Conservation (phyloP, 768 basidiomycete species). For the Phanerochaete carnosa region DNA sequence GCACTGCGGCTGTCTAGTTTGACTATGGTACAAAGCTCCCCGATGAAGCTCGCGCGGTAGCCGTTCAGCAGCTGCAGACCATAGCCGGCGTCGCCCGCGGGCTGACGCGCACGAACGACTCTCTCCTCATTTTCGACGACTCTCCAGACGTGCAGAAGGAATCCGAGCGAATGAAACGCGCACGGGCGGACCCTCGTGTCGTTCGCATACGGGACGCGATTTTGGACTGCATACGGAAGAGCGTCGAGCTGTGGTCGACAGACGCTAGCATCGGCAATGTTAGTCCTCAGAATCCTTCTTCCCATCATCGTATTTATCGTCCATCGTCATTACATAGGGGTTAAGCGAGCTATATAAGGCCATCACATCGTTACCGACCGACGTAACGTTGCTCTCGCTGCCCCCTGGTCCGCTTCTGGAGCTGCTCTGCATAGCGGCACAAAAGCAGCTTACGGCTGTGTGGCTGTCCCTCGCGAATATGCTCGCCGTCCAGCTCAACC, state of each 20-base stretch:
- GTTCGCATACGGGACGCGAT: conserved; percentile 64
- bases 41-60: conserved; percentile 64
- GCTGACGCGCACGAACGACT: conserved; percentile 74
- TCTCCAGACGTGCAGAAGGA: conserved; percentile 50
- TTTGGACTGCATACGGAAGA: conserved; percentile 52
- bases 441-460: conserved; percentile 69
- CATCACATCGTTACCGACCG: conserved; percentile 76
- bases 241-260: conserved; percentile 73
- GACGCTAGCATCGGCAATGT: conserved; percentile 80
- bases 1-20: not conserved
- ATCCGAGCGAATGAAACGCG: conserved; percentile 50
- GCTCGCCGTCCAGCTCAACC: conserved; percentile 78
- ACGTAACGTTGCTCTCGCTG: conserved; percentile 76
- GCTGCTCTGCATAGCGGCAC: conserved; percentile 68
- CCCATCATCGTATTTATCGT: not conserved
- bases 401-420: conserved; percentile 80
- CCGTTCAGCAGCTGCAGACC: conserved; percentile 73
- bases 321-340: conserved; percentile 40
- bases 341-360: conserved; percentile 83
- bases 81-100: conserved; percentile 86
- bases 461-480: conserved; percentile 86
- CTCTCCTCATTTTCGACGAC: conserved; percentile 55
- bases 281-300: conserved; percentile 21
- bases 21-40: conserved; percentile 45
- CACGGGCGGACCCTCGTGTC: conserved; percentile 62